These are phyloP conservation scores for Colletotrichum sp. DNA, from an alignment of 2,329 filamentous ascomycete species.

Conservation along the genomic window DNA sequence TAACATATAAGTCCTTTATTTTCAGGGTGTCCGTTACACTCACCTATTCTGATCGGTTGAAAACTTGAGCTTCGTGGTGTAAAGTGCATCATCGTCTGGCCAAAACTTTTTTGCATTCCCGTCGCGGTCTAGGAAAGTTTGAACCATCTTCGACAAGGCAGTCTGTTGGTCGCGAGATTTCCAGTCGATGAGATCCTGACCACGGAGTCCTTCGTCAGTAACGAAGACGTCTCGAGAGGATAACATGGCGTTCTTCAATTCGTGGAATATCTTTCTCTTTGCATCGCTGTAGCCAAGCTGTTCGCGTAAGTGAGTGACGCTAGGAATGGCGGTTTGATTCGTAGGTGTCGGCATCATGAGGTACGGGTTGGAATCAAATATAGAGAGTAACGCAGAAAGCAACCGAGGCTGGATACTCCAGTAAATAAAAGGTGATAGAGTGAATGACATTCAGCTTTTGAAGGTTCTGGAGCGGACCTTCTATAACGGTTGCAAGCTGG, in stretches of 20 bases:
- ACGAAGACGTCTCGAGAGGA: background rate
- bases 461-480: background rate
- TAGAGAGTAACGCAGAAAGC: fast-evolving
- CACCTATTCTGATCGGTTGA: background rate
- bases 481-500: fast-evolving
- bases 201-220: fast-evolving
- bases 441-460: fast-evolving
- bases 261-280: fast-evolving
- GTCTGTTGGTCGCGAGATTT: background rate
- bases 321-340: background rate
- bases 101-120: background rate
- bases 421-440: fast-evolving
- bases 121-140: background rate
- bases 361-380: background rate
- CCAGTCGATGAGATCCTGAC: background rate
- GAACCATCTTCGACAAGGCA: background rate
- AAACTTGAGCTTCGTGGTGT: background rate
- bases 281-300: background rate
- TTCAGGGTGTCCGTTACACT: background rate
- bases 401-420: background rate
- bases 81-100: background rate
- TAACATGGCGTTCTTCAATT: background rate
- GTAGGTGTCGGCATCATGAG: background rate
- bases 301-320: fast-evolving
- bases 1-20: background rate